Evolutionary conservation across 192 early-diverging fungal genomes (phyloP).

Genomic region (Cetraspora pellucida): DNA sequence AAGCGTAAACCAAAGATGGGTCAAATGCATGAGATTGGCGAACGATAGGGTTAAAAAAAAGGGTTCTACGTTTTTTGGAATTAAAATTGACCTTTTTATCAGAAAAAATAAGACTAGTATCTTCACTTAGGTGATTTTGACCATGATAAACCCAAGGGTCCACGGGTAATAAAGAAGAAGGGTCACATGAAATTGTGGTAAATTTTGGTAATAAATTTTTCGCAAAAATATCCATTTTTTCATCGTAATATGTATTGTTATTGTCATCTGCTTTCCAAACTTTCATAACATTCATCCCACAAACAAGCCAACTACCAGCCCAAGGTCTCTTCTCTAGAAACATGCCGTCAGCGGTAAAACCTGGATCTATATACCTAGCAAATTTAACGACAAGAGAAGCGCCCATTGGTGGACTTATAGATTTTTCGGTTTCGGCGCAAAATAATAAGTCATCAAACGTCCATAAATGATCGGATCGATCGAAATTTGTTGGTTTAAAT

Average conservation of each 20-base stretch:
- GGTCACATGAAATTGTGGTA: not conserved
- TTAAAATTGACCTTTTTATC: slow-evolving; percentile 31
- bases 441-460: slow-evolving; percentile 43
- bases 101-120: not conserved
- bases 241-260: not conserved
- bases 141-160: slow-evolving; percentile 36
- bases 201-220: not conserved
- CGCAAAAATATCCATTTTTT: not conserved
- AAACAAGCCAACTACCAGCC: slow-evolving; percentile 43
- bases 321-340: slow-evolving; percentile 35
- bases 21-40: slow-evolving; percentile 32
- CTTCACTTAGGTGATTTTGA: not conserved
- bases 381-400: slow-evolving; percentile 38
- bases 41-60: slow-evolving; percentile 28
- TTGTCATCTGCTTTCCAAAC: slow-evolving; percentile 33
- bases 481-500: slow-evolving; percentile 42
- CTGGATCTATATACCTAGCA: slow-evolving; percentile 41
- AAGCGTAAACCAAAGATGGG: slow-evolving; percentile 36
- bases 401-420: slow-evolving; percentile 33
- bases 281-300: slow-evolving; percentile 44
- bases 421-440: slow-evolving; percentile 40
- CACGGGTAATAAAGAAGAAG: slow-evolving; percentile 21
- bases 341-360: slow-evolving; percentile 40
- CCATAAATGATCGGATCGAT: slow-evolving; percentile 35
- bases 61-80: slow-evolving; percentile 35